phyloP scores from a whole-genome alignment of 75 land plant species.

The Adiantum capillusveneris region DNA sequence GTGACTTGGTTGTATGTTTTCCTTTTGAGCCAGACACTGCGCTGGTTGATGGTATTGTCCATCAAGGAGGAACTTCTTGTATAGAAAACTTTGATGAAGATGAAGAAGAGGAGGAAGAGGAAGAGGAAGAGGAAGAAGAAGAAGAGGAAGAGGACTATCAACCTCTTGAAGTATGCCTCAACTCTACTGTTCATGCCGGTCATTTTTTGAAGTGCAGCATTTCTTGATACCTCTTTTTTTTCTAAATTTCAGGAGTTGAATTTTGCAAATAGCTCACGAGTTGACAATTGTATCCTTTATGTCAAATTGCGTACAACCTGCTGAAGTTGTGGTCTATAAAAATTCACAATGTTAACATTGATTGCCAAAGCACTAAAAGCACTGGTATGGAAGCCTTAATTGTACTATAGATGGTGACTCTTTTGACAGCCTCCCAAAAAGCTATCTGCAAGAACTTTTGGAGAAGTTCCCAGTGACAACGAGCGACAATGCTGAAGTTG shows the following conservation, averaged over 20 bases:
- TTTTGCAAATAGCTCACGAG: not conserved
- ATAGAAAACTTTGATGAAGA: conserved; percentile 19
- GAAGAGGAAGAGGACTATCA: conserved; percentile 32
- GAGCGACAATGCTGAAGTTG: conserved; percentile 12
- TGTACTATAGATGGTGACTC: conserved; percentile 16
- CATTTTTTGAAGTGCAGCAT: not conserved
- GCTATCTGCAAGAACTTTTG: conserved; percentile 59
- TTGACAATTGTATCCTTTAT: not conserved
- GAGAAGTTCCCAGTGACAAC: conserved; percentile 42
- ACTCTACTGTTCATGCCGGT: not conserved
- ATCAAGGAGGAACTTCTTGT: conserved; percentile 1
- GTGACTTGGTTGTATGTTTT: too few species aligned
- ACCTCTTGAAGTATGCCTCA: conserved; percentile 17
- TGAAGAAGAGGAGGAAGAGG: conserved; percentile 46
- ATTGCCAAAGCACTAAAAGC: not conserved
- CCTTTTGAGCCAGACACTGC: not conserved
- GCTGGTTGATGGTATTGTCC: not conserved
- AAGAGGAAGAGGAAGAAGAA: conserved; percentile 47
- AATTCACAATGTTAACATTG: not conserved
- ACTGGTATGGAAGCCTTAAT: not conserved
- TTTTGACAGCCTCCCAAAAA: conserved; percentile 30
- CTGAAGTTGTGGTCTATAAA: not conserved
- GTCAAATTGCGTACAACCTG: not conserved
- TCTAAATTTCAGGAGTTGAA: not conserved
- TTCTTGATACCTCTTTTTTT: not conserved